phyloP scores from a whole-genome alignment of 495 filamentous ascomycete genomes.

The Staphylotrichum tortipilum region DNA sequence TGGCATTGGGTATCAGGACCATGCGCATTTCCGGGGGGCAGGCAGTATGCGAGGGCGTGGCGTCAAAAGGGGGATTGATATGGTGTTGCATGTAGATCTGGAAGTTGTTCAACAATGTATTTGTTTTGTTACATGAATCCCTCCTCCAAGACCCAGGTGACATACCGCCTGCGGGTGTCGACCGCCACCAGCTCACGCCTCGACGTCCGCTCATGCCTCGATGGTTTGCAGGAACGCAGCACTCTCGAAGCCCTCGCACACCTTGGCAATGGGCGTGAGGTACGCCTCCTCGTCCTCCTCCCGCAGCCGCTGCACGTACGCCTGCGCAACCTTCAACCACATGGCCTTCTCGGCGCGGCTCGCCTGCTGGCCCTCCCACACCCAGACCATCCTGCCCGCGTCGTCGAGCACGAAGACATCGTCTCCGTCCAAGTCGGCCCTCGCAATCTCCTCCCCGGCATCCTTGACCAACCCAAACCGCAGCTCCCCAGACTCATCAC shows the following conservation, averaged over 20 bases:
- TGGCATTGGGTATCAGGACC: constrained; percentile 11
- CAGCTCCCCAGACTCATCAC: not conserved
- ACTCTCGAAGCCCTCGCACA: not conserved
- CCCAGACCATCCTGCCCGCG: not conserved
- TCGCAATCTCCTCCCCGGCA: not conserved
- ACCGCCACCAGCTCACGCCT: too few species aligned
- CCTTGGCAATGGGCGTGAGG: constrained; percentile 1
- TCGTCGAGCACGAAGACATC: constrained; percentile 2
- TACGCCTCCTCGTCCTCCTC: not conserved
- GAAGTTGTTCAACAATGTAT: too few species aligned
- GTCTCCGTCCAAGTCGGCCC: not conserved
- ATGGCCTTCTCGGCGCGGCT: not conserved
- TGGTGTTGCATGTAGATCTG: too few species aligned
- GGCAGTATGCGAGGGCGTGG: too few species aligned
- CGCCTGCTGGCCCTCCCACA: not conserved
- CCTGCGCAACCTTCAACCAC: not conserved
- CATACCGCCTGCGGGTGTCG: too few species aligned
- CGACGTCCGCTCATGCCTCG: not conserved
- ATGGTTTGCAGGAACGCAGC: not conserved
- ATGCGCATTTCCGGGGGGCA: constrained; percentile 2
- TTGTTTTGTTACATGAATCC: too few species aligned
- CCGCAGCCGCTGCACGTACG: not conserved
- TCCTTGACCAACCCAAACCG: not conserved
- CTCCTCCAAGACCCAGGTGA: too few species aligned
- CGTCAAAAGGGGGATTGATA: too few species aligned